Evolutionary conservation across 768 basidiomycete genomes (phyloP).

Genomic region (Psilocybe azurescens): DNA sequence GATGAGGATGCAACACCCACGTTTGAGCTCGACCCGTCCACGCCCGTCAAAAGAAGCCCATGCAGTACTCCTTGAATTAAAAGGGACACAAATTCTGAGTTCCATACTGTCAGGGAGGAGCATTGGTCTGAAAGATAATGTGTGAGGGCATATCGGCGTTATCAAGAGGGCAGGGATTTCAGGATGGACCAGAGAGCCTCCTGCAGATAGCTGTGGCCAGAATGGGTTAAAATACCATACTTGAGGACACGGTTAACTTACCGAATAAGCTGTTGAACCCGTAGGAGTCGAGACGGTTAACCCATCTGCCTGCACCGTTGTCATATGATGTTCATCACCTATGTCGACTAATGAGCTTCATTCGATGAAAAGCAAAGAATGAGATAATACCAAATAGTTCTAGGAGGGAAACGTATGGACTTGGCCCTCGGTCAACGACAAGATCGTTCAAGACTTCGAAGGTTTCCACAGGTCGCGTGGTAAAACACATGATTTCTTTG

Average conservation of each 20-base stretch:
- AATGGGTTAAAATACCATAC: constrained; percentile 6
- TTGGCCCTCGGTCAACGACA: constrained; percentile 97
- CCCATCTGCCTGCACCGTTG: constrained; percentile 98
- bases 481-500: constrained; percentile 98
- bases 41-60: constrained; percentile 99
- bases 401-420: constrained; percentile 94
- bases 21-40: constrained; percentile 93
- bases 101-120: constrained; percentile 98
- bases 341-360: constrained; percentile 8
- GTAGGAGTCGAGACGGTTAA: constrained; percentile 96
- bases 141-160: constrained; percentile 98
- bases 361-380: constrained; percentile 3
- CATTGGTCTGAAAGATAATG: constrained; percentile 98
- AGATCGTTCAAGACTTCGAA: constrained; percentile 97
- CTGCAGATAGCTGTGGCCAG: constrained; percentile 77
- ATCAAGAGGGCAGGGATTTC: constrained; percentile 97
- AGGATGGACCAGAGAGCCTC: constrained; percentile 96
- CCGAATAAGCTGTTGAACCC: constrained; percentile 98
- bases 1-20: constrained; percentile 49
- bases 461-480: constrained; percentile 91
- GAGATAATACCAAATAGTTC: constrained; percentile 90
- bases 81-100: constrained; percentile 97
- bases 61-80: constrained; percentile 96
- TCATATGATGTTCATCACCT: constrained; percentile 99
- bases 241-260: constrained; percentile 41